phyloP scores from a whole-genome alignment of 495 filamentous ascomycete genomes.

The Trichocladium antarcticum region DNA sequence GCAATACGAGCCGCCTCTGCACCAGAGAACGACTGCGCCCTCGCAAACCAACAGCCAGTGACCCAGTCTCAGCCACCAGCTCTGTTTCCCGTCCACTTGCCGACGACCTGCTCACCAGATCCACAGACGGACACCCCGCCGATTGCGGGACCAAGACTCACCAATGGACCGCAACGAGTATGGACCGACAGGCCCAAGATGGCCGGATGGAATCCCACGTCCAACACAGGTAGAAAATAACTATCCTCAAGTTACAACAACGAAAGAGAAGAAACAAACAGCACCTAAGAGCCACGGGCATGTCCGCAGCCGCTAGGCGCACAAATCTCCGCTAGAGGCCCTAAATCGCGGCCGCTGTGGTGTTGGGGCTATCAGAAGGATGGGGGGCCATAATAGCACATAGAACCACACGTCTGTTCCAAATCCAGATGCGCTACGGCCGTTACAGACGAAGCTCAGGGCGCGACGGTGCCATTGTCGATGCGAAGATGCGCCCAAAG shows the following conservation, averaged over 20 bases:
- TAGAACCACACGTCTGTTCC: too few species aligned
- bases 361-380: conserved; percentile 58
- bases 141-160: background rate
- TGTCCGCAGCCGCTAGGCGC: background rate
- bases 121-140: conserved; percentile 30
- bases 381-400: too few species aligned
- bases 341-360: conserved; percentile 45
- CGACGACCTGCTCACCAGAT: conserved; percentile 19
- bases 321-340: background rate
- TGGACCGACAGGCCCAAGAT: background rate
- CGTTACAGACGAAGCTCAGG: too few species aligned
- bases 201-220: too few species aligned
- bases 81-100: conserved; percentile 10
- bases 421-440: too few species aligned
- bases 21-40: conserved; percentile 6
- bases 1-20: conserved; percentile 22
- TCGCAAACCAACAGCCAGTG: background rate
- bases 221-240: too few species aligned
- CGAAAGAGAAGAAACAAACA: background rate
- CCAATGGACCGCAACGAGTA: background rate
- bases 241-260: too few species aligned
- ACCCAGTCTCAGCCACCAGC: background rate
- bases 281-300: too few species aligned
- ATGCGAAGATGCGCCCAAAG: too few species aligned
- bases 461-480: too few species aligned